Base-by-base conservation (phyloP, 176 grass and related monocot genomes). In the Melocanna baccifera region DNA sequence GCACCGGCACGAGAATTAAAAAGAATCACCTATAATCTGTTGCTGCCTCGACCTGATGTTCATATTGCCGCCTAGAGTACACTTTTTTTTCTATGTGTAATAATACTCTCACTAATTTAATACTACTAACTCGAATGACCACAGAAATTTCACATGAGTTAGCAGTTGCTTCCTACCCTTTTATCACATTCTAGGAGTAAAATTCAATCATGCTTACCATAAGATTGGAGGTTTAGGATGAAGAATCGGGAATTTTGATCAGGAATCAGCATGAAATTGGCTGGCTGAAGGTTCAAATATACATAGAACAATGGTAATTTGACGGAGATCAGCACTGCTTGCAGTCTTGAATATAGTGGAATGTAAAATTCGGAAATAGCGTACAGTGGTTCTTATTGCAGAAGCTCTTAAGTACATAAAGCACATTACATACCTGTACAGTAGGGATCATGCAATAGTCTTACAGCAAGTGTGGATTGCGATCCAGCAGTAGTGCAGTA, bases 371-470 rank as follows among this genome's bases (percentile, higher is more conserved):
- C 53, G 23, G 22, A 82, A 59, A 26, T 72, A 67, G 15, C 36
- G 7, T 73, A 75, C 18, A 78, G 14, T 36, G 26, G 19, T 26
- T 80, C 18, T 73, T 57, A 23, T 48, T 73, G 19, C 67, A 55
- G 29, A 76, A 76, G 61, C 1, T 12, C 37, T 25, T 30, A 32
- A 62, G 39, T 62, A 68, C 12, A 62, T 51, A 75, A 86, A 76
- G 14, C 15, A 73, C 16, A 73, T 53, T 43, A 59, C 59, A 85
- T n/a, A 67, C 19, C n/a, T 86, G 66, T n/a, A 14, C 62, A 71
- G 20, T 66, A 52, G 46, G 2, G 36, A 50, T 42, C 41, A 63
- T n/a, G 73, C 10, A 29, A 32, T 12, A 66, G 55, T 29, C 32
- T 63, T 56, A 52, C 37, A 45, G 56, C 12, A 75, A 32, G 28